These are phyloP conservation scores for Fusarium avenaceum DNA, from an alignment of 2,329 filamentous ascomycete species.

Conservation along the genomic window DNA sequence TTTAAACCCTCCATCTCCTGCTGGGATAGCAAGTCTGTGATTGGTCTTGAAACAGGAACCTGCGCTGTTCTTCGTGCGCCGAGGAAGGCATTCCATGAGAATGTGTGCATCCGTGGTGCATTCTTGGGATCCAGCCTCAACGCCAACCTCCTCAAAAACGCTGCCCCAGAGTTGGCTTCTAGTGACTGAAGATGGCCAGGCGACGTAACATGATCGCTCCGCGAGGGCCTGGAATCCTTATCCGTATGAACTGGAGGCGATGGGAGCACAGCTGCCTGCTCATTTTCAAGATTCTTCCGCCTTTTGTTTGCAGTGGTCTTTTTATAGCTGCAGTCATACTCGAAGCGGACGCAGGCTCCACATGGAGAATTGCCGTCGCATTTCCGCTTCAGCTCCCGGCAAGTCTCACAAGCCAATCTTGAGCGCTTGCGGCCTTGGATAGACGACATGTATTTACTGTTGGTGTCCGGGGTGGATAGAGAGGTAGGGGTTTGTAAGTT, in stretches of 20 bases:
- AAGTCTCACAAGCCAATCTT: slow-evolving; percentile 63
- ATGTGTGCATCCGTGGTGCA: slow-evolving; percentile 66
- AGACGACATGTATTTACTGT: slow-evolving; percentile 31
- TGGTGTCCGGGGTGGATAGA: neutral
- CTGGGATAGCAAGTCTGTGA: slow-evolving; percentile 62
- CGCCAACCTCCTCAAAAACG: slow-evolving; percentile 67
- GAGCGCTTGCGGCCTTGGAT: slow-evolving; percentile 54
- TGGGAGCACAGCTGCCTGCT: neutral
- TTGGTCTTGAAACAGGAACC: slow-evolving; percentile 49
- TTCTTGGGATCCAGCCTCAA: slow-evolving; percentile 66
- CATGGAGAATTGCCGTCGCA: slow-evolving; percentile 68
- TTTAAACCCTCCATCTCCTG: slow-evolving; percentile 62
- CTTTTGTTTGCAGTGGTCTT: slow-evolving; percentile 38
- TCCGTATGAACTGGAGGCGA: slow-evolving; percentile 15
- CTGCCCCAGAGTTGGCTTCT: slow-evolving; percentile 70
- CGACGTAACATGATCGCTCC: slow-evolving; percentile 27
- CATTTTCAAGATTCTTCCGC: slow-evolving; percentile 22
- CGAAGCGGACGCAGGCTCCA: slow-evolving; percentile 65
- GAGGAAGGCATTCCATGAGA: slow-evolving; percentile 65
- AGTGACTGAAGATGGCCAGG: slow-evolving; percentile 57
- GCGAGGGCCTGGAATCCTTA: neutral
- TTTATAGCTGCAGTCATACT: slow-evolving; percentile 66
- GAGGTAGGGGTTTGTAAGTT: neutral
- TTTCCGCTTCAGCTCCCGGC: slow-evolving; percentile 68
- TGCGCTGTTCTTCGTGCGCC: slow-evolving; percentile 47